These are phyloP conservation scores for Trichopus zeylanicus DNA, from an alignment of 116 monocot genomes.

Conservation along the genomic window DNA sequence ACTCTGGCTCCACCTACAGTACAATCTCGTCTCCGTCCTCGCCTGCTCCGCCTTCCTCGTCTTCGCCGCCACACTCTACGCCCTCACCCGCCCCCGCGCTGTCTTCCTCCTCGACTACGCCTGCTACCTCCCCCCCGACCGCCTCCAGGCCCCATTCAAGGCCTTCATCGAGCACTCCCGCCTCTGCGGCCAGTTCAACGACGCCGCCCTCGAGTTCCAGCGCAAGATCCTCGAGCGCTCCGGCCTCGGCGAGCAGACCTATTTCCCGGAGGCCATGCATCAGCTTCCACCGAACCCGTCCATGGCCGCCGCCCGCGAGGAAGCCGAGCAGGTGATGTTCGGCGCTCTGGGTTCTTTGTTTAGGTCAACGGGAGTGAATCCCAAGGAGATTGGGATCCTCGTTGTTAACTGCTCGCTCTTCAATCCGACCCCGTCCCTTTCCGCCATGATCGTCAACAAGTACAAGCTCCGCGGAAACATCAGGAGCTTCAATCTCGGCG, in stretches of 20 bases:
- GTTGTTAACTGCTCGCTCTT: constrained; percentile 53
- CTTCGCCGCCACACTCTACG: constrained; percentile 22
- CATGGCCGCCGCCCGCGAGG: constrained; percentile 26
- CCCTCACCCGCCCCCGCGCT: constrained; percentile 18
- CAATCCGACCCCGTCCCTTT: constrained; percentile 57
- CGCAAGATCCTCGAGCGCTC: constrained; percentile 31
- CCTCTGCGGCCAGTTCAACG: constrained; percentile 16
- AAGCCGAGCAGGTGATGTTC: constrained; percentile 35
- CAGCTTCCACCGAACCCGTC: constrained; percentile 21
- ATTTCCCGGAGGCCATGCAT: constrained; percentile 19
- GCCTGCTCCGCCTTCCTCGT: constrained; percentile 15
- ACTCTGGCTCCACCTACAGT: constrained; percentile 19
- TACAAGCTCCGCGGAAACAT: constrained; percentile 35
- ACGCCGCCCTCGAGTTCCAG: constrained; percentile 24
- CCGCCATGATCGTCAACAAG: constrained; percentile 38
- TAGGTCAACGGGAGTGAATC: constrained; percentile 13
- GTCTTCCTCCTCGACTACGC: constrained; percentile 33
- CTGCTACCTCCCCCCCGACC: constrained; percentile 20
- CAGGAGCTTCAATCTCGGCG: constrained; percentile 29
- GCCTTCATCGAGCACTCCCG: constrained; percentile 20
- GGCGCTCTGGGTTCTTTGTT: constrained; percentile 29
- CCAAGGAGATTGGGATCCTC: constrained; percentile 41
- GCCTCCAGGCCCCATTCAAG: neutral
- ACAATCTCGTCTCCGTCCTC: constrained; percentile 24
- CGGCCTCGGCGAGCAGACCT: constrained; percentile 33